Percentiles rank a stretch among this genome's conserved stretches.
These are phyloP conservation scores for Hygrophorus russula DNA, from an alignment of 768 basidiomycete species.

Conservation along the genomic window DNA sequence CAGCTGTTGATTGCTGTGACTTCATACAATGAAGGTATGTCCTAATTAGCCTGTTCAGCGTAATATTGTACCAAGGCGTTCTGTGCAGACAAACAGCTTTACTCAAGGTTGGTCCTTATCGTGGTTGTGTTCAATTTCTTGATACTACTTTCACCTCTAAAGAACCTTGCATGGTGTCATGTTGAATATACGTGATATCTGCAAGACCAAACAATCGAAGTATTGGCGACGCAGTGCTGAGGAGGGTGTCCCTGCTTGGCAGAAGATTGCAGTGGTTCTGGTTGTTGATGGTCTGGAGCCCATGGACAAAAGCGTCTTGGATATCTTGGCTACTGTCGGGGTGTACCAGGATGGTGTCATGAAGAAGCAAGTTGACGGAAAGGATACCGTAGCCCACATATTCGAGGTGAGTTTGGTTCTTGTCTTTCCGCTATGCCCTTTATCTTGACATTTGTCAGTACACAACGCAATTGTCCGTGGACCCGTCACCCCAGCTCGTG, in stretches of 20 bases:
- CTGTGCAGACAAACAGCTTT: too few species aligned
- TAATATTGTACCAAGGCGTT: too few species aligned
- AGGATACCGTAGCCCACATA: constrained; percentile 87
- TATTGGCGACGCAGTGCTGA: constrained; percentile 80
- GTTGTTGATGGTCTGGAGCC: constrained; percentile 89
- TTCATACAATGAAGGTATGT: constrained; percentile 89
- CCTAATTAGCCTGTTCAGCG: constrained; percentile 56
- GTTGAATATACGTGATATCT: constrained; percentile 96
- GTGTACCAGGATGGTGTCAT: constrained; percentile 93
- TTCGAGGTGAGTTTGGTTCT: constrained; percentile 59
- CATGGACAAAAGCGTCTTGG: constrained; percentile 92
- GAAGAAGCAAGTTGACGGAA: constrained; percentile 85
- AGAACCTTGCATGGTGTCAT: constrained; percentile 74
- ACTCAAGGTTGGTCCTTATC: too few species aligned
- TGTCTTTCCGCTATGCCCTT: constrained; percentile 1
- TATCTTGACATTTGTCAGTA: constrained; percentile 41
- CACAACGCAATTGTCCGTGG: constrained; percentile 92
- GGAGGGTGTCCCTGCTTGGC: constrained; percentile 82
- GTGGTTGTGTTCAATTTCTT: too few species aligned
- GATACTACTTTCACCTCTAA: too few species aligned
- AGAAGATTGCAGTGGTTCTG: constrained; percentile 81
- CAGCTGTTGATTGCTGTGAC: constrained; percentile 93
- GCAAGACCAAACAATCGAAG: constrained; percentile 90
- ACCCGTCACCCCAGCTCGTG: constrained; percentile 81
- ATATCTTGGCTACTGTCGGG: constrained; percentile 80